Percentiles rank a stretch among this genome's conserved stretches.
Evolutionary conservation across 2,329 filamentous ascomycete species (phyloP).

Genomic region (Aspergillus hiratsukae): DNA sequence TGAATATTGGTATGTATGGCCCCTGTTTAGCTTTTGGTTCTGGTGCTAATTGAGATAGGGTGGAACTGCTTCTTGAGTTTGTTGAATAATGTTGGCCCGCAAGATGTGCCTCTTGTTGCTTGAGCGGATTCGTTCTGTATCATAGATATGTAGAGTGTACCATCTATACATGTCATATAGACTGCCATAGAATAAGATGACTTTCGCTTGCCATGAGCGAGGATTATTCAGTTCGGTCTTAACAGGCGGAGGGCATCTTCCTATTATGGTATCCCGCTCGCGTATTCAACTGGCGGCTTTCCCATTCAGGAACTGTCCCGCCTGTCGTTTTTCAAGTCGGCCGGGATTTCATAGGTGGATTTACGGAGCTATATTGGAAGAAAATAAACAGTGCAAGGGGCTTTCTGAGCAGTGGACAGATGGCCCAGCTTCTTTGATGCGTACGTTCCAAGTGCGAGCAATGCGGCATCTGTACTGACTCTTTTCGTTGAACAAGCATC

Average conservation of each 20-base stretch:
- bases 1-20: conserved; percentile 11
- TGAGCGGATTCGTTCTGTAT: not conserved
- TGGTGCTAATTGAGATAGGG: conserved; percentile 3
- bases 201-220: not conserved
- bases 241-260: not conserved
- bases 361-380: not conserved
- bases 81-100: conserved; percentile 6
- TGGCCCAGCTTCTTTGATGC: too few relatives aligned
- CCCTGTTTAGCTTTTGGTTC: not conserved
- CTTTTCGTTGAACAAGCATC: too few relatives aligned
- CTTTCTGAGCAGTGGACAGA: too few relatives aligned
- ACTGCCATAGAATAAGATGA: not conserved
- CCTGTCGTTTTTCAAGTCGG: not conserved
- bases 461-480: too few relatives aligned
- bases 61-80: conserved; percentile 18
- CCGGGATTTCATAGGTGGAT: not conserved
- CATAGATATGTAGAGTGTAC: not conserved
- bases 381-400: too few relatives aligned
- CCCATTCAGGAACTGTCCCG: not conserved
- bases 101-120: not conserved
- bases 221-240: too few relatives aligned
- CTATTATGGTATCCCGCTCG: not conserved
- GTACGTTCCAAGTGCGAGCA: not conserved
- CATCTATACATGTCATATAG: not conserved
- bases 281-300: not conserved